Conservation (phyloP, 768 basidiomycete genomes). For the Pisolithus orientalis region DNA sequence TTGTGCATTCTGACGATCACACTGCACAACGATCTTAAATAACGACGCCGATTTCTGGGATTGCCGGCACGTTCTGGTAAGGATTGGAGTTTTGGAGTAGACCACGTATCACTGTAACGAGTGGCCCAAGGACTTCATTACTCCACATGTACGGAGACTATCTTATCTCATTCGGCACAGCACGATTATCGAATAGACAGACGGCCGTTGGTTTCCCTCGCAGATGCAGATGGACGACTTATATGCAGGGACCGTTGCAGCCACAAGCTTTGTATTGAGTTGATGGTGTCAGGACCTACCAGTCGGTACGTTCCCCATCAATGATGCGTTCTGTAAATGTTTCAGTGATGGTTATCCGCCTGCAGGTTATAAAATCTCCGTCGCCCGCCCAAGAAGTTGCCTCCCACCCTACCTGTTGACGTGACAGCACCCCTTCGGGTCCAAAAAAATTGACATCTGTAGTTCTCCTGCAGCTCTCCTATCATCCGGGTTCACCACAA, state of each 20-base stretch:
- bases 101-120: conserved; percentile 74
- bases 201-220: conserved; percentile 80
- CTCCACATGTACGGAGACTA: no score
- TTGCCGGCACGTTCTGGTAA: conserved; percentile 81
- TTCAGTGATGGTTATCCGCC: neutral
- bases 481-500: conserved; percentile 1
- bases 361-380: conserved; percentile 84
- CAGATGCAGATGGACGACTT: conserved; percentile 89
- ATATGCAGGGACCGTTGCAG: conserved; percentile 88
- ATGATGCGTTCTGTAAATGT: neutral
- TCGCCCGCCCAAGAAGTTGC: conserved; percentile 48
- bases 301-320: conserved; percentile 30
- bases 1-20: conserved; percentile 47
- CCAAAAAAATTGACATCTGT: conserved; percentile 69
- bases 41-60: conserved; percentile 70
- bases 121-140: no score
- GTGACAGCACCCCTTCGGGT: conserved; percentile 41
- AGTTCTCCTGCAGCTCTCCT: conserved; percentile 36
- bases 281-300: conserved; percentile 90
- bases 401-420: conserved; percentile 28
- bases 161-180: conserved; percentile 25
- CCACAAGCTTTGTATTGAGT: no score
- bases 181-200: conserved; percentile 85
- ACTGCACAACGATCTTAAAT: conserved; percentile 88
- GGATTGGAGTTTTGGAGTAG: conserved; percentile 96